Evolutionary conservation across 345 rosid genomes (phyloP).

Genomic region (Murraya paniculata): DNA sequence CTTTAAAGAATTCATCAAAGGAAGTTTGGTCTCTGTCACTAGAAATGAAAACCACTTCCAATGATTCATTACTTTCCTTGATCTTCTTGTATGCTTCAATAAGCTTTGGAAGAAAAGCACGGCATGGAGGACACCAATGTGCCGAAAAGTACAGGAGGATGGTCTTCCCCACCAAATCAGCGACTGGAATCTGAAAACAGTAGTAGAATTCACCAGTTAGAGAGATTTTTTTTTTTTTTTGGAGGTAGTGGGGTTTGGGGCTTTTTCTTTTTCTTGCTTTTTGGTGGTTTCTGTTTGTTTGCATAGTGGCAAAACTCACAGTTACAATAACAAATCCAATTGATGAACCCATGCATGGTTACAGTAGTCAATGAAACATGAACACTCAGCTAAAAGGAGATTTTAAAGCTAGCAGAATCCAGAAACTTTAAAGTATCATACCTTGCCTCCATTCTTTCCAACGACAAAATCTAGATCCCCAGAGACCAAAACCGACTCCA

Average conservation of each 20-base stretch:
- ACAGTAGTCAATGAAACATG: neutral
- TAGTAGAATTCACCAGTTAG: neutral
- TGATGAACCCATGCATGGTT: neutral
- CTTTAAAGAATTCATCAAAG: conserved; percentile 46
- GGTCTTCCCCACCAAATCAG: conserved; percentile 62
- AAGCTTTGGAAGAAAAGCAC: conserved; percentile 60
- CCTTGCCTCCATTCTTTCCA: conserved; percentile 54
- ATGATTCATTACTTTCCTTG: conserved; percentile 45
- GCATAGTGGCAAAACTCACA: neutral
- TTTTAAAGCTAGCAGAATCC: neutral
- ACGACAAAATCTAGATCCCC: conserved; percentile 60
- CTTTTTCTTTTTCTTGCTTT: no score
- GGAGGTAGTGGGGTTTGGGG: no score
- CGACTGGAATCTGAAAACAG: conserved; percentile 43
- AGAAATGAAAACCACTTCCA: conserved; percentile 62
- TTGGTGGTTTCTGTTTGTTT: no score
- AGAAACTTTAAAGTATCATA: conserved; percentile 17
- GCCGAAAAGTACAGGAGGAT: conserved; percentile 74
- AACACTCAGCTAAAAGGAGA: neutral
- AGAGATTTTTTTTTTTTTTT: neutral
- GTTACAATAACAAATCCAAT: neutral
- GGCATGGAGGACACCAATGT: conserved; percentile 65
- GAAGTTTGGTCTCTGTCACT: conserved; percentile 53
- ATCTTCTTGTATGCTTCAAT: conserved; percentile 56
- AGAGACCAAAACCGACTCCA: conserved; percentile 54